Percentiles rank a stretch among this genome's conserved stretches.
These are phyloP conservation scores for Eucalyptus rudis DNA, from an alignment of 345 rosid species.

Conservation along the genomic window DNA sequence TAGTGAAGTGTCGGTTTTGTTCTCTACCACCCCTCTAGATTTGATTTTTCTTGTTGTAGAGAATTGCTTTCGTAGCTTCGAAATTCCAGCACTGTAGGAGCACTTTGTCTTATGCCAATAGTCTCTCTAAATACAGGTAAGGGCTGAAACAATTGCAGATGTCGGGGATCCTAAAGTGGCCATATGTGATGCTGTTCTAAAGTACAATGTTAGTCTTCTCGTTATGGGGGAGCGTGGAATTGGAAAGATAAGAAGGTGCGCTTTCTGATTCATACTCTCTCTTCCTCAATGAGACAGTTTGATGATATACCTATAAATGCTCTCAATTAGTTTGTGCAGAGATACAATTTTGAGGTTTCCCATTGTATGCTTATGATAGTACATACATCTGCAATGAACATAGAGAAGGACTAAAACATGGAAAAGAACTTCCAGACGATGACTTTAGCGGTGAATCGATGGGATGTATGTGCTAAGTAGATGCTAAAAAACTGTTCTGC, in stretches of 20 bases:
- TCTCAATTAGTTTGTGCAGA: not conserved
- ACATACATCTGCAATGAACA: not conserved
- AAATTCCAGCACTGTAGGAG: not conserved
- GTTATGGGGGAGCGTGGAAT: constrained; percentile 27
- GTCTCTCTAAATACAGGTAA: constrained; percentile 8
- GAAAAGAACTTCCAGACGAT: not conserved
- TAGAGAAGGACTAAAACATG: not conserved
- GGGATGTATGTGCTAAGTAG: not conserved
- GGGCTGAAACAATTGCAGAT: constrained; percentile 29
- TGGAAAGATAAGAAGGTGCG: constrained; percentile 39
- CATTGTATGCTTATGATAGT: not conserved
- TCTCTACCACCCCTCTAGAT: not conserved
- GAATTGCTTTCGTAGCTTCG: not conserved
- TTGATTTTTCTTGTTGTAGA: not conserved
- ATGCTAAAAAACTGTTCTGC: not conserved
- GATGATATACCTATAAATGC: not conserved
- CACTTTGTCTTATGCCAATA: not conserved
- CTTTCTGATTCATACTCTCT: not conserved
- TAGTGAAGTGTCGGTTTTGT: not conserved
- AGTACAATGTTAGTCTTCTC: constrained; percentile 43
- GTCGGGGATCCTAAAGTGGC: constrained; percentile 45
- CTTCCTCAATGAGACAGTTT: not conserved
- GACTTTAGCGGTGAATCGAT: not conserved
- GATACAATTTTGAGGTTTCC: not conserved
- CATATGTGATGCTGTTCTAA: constrained; percentile 47